Evolutionary conservation across 805 yeast species (phyloP).

Genomic region (Candida fluviatilis): DNA sequence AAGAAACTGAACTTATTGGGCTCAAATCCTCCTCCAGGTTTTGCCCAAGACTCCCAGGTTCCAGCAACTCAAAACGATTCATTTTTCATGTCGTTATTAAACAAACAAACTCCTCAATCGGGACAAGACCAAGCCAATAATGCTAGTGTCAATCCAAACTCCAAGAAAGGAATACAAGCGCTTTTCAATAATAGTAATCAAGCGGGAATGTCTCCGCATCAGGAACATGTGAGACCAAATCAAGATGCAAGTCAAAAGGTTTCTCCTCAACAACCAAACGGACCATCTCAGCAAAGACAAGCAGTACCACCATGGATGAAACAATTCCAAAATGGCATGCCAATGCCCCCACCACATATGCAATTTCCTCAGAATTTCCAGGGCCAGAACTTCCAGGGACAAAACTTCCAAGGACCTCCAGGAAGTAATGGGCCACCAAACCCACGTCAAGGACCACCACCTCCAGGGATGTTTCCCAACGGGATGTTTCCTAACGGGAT

Average conservation of each 20-base stretch:
- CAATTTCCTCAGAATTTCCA: constrained; percentile 9
- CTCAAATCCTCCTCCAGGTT: constrained; percentile 9
- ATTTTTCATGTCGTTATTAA: constrained; percentile 45
- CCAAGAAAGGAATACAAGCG: constrained; percentile 5
- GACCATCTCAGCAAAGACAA: constrained; percentile 6
- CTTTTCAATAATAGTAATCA: constrained; percentile 1
- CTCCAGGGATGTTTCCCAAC: constrained; percentile 33
- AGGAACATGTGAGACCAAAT: constrained; percentile 1
- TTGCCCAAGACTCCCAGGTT: constrained; percentile 1
- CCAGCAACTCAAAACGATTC: constrained; percentile 28
- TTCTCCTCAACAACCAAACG: constrained; percentile 5
- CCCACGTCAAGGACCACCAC: constrained; percentile 14
- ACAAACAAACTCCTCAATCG: constrained; percentile 21
- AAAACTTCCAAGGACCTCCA: constrained; percentile 1
- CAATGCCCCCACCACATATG: constrained; percentile 17
- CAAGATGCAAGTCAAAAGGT: constrained; percentile 1
- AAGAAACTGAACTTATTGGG: constrained; percentile 5
- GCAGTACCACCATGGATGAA: constrained; percentile 26
- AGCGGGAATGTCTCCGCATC: neutral
- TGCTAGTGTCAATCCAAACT: neutral
- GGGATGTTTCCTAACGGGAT: constrained; percentile 23
- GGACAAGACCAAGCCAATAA: constrained; percentile 1
- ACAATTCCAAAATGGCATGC: constrained; percentile 11
- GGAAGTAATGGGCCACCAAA: constrained; percentile 4
- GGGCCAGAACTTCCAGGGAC: constrained; percentile 2